Base-by-base conservation (phyloP, 169 alveolate genomes). In the Perkinsus olseni region DNA sequence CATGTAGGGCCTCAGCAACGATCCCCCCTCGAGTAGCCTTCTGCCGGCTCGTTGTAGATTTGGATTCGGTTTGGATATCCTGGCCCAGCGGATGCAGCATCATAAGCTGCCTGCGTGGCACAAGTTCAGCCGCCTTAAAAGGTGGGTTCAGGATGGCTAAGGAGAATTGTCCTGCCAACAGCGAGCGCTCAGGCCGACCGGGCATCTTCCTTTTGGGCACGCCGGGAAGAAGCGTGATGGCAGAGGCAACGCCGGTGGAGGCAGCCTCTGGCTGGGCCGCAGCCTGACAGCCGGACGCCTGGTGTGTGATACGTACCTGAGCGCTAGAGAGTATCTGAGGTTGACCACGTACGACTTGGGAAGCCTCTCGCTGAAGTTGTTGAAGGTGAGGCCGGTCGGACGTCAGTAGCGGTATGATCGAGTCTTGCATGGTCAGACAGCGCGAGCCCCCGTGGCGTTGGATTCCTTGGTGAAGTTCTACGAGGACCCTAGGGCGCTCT, bases 261-360 rank as follows among this genome's bases (percentile, higher is more conserved):
- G 48, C 17, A 91, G 94, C 36, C 48, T 94, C 0, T 92, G 94
- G 93, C 93, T 62, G n/a, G 94, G 94, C 1, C 95, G 95, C 38
- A 39, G 74, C 90, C 92, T 94, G 37, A 92, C 95, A 13, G 94
- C 91, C 39, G 97, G 97, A 11, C 94, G 97, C 0, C 93, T 95
- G 38, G 94, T 95, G 38, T 95, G 96, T 93, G 97, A 95, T 74
- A 95, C 97, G n/a, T 94, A 94, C 74, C 93, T 95, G 74, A 93
- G 94, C 91, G 92, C 95, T 38, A 91, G 95, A 45, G 97, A 95
- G 93, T 93, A 95, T 93, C 48, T 94, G 51, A 94, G 94, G 39
- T 91, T 93, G 91, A 92, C 93, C 37, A 94, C 94, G 92, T 94
- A 95, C 94, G 95, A 94, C 62, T 91, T 95, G 48, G 92, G 92